Percentiles rank a stretch among this genome's conserved stretches.
phyloP scores from a whole-genome alignment of 345 rosid genomes.

The Pugionium dolabratum region DNA sequence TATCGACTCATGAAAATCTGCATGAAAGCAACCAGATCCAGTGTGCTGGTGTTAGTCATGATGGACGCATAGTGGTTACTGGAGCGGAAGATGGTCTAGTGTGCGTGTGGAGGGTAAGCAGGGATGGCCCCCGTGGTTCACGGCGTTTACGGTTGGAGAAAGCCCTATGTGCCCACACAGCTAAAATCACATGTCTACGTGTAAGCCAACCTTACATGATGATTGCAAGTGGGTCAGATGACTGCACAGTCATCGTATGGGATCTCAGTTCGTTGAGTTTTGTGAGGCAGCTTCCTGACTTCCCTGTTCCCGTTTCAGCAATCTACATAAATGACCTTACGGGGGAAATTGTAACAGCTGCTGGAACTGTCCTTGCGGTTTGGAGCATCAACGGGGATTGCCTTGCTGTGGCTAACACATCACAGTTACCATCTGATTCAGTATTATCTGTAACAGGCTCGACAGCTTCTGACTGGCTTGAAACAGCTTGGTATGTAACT shows the following conservation, averaged over 20 bases:
- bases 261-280: conserved; percentile 81
- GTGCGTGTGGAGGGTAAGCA: conserved; percentile 77
- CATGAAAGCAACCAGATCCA: conserved; percentile 89
- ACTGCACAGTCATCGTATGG: conserved; percentile 84
- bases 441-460: conserved; percentile 75
- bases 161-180: conserved; percentile 73
- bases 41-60: conserved; percentile 78
- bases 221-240: conserved; percentile 90
- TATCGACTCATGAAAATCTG: conserved; percentile 90
- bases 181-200: conserved; percentile 71
- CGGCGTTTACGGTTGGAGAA: conserved; percentile 60
- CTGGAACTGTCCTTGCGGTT: conserved; percentile 79
- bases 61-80: conserved; percentile 77
- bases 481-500: conserved; percentile 82
- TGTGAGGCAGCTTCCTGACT: conserved; percentile 74
- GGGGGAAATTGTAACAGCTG: conserved; percentile 85
- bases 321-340: conserved; percentile 79
- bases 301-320: conserved; percentile 75
- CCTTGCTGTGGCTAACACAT: conserved; percentile 73
- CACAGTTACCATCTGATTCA: conserved; percentile 81
- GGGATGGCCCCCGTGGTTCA: conserved; percentile 54
- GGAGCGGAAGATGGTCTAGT: conserved; percentile 87
- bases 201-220: conserved; percentile 96
- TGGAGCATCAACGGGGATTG: conserved; percentile 98
- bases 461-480: conserved; percentile 81